phyloP scores from a whole-genome alignment of 1,284 basidiomycete species.

The Cutaneotrichosporon cyanovorans region DNA sequence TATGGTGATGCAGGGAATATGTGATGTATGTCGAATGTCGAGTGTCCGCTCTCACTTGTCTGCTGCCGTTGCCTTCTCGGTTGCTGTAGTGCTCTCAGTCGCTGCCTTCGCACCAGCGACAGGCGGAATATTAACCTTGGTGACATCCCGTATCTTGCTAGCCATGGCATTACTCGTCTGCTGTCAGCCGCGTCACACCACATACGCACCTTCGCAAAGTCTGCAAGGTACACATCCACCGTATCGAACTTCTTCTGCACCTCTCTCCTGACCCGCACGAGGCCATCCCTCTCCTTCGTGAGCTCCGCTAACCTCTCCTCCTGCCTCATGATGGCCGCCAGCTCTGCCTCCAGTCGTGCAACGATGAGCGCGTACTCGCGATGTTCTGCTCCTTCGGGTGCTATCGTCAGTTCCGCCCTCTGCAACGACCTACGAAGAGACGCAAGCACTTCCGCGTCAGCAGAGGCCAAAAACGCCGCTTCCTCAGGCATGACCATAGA shows the following conservation, averaged over 20 bases:
- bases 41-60: background rate
- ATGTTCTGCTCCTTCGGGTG: slow-evolving; percentile 18
- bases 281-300: slow-evolving; percentile 30
- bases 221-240: slow-evolving; percentile 29
- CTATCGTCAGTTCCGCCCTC: slow-evolving; percentile 7
- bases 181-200: slow-evolving; percentile 1
- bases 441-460: slow-evolving; percentile 13
- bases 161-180: slow-evolving; percentile 27
- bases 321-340: slow-evolving; percentile 29
- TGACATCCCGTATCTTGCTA: slow-evolving; percentile 23
- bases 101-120: slow-evolving; percentile 34
- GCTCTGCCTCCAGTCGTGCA: slow-evolving; percentile 33
- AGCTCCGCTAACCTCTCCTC: slow-evolving; percentile 26
- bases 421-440: slow-evolving; percentile 26
- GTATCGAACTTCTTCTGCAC: slow-evolving; percentile 33
- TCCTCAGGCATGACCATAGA: slow-evolving; percentile 23
- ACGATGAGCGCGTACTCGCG: slow-evolving; percentile 30
- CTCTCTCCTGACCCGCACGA: slow-evolving; percentile 34
- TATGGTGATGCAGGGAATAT: background rate
- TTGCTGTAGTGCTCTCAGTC: background rate
- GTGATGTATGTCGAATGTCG: no score
- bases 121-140: slow-evolving; percentile 38
- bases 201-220: slow-evolving; percentile 31
- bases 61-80: no score
- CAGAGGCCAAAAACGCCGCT: slow-evolving; percentile 18